Evolutionary conservation across 2,329 filamentous ascomycete genomes (phyloP).

Genomic region (Phaeoacremonium minimum): DNA sequence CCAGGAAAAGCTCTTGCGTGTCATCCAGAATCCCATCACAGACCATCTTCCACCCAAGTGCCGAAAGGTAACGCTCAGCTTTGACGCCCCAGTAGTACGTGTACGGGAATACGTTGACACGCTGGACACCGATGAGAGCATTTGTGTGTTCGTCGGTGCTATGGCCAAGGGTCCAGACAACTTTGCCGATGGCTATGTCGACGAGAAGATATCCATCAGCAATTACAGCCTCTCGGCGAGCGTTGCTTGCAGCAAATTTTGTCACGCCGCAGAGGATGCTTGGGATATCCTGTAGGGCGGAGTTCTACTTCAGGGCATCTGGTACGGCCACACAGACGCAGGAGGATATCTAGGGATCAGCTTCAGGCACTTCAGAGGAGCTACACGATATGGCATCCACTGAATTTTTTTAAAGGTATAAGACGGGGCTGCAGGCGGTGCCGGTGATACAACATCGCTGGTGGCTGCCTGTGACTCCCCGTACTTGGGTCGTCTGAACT

Average conservation of each 20-base stretch:
- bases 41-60: constrained; percentile 96
- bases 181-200: constrained; percentile 91
- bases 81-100: constrained; percentile 82
- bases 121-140: constrained; percentile 78
- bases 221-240: constrained; percentile 96
- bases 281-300: constrained; percentile 97
- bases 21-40: constrained; percentile 97
- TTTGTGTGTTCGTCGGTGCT: constrained; percentile 95
- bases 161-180: constrained; percentile 97
- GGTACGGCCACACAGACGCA: no score
- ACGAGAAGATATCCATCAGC: constrained; percentile 97
- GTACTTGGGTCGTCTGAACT: constrained; percentile 61
- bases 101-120: constrained; percentile 84
- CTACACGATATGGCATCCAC: no score
- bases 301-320: no score
- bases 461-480: constrained; percentile 29
- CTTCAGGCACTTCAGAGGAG: no score
- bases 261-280: constrained; percentile 92
- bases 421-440: constrained; percentile 28
- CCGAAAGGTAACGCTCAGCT: constrained; percentile 94
- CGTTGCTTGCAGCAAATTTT: constrained; percentile 99
- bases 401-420: constrained; percentile 1
- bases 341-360: no score
- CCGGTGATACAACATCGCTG: constrained; percentile 74
- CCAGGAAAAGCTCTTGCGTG: constrained; percentile 93